Base-by-base conservation (phyloP, 1,139 yeast genomes). In the Suhomyces wounanorum region DNA sequence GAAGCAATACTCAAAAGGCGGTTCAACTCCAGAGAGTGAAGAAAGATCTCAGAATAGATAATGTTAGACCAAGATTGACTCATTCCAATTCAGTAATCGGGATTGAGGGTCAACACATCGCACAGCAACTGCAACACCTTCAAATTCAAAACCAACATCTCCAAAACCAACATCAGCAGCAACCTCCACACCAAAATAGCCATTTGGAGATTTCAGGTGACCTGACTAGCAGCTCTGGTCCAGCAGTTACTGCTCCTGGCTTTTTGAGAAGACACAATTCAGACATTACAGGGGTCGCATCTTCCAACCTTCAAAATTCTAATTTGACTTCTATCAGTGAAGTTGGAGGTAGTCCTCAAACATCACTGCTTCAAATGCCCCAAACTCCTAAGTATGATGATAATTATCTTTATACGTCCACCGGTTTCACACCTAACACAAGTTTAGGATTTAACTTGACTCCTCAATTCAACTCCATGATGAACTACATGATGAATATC, bases 391-490 rank as follows among this genome's bases (percentile, higher is more conserved):
- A 67, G 52, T 57, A 54, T 39, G 72, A 67, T 50, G 77, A 73
- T 17, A 66, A 66, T 56, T 70, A 65, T 49, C 53, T 64, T 40
- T 63, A 65, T 47, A 57, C 68, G 17, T 58, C 66, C 18, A 67
- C 68, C 11, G 77, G 77, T 1, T 61, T 71, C 39, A 73, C 78
- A 3, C 78, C 78, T 4, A 60, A 57, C 44, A 52, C 59, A 43
- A 52, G 54, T 47, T 53, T 62, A 49, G 59, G 65, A 11, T 69
- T 67, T 57, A 74, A 72, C 56, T 67, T 74, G 54, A 75, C 79
- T 13, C 79, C 81, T 2, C 78, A 72, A 53, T 72, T 75, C 63
- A 75, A 73, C 56, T 66, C 75, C 14, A 64, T 74, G 65, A 74
- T 75, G 78, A 68, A 72, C 58, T 67, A 75, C 28, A 67, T 73